Conservation (phyloP, 2,329 filamentous ascomycete species). For the Pseudohalonectria lignicola region DNA sequence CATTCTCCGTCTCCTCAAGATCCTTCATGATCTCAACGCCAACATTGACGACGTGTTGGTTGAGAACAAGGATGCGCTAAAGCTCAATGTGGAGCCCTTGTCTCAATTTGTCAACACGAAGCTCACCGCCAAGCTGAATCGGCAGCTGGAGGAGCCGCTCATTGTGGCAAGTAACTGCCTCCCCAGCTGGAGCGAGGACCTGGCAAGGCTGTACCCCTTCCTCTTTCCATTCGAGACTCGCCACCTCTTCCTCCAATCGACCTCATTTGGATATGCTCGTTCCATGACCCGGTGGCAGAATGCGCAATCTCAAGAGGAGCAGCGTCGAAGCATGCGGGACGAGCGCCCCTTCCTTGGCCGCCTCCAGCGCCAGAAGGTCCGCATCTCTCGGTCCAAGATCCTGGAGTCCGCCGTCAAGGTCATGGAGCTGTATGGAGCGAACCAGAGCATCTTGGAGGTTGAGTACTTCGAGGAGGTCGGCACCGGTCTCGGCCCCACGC, state of each 20-base stretch:
- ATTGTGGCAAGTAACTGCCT: constrained; percentile 96
- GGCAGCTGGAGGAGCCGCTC: constrained; percentile 89
- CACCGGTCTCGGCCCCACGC: constrained; percentile 85
- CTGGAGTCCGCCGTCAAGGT: constrained; percentile 95
- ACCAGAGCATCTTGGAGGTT: constrained; percentile 89
- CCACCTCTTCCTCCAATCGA: constrained; percentile 93
- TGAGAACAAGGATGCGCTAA: constrained; percentile 60
- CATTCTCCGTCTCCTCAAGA: constrained; percentile 79
- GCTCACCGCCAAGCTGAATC: constrained; percentile 91
- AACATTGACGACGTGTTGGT: constrained; percentile 86
- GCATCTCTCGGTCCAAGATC: constrained; percentile 89
- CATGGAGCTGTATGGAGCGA: constrained; percentile 97
- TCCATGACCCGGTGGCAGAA: constrained; percentile 98
- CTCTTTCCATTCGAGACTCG: constrained; percentile 96
- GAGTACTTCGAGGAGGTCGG: constrained; percentile 99
- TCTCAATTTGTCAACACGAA: constrained; percentile 98
- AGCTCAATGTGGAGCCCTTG: constrained; percentile 69
- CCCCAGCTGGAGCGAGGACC: constrained; percentile 90
- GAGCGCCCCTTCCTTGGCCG: constrained; percentile 86
- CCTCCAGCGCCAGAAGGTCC: constrained; percentile 93
- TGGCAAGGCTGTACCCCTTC: constrained; percentile 90
- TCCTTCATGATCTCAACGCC: constrained; percentile 84
- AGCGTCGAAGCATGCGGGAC: constrained; percentile 72
- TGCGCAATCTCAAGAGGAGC: constrained; percentile 71
- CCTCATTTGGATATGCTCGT: constrained; percentile 92